Evolutionary conservation across 2,329 filamentous ascomycete genomes (phyloP).

Genomic region (Dothistroma septosporum): DNA sequence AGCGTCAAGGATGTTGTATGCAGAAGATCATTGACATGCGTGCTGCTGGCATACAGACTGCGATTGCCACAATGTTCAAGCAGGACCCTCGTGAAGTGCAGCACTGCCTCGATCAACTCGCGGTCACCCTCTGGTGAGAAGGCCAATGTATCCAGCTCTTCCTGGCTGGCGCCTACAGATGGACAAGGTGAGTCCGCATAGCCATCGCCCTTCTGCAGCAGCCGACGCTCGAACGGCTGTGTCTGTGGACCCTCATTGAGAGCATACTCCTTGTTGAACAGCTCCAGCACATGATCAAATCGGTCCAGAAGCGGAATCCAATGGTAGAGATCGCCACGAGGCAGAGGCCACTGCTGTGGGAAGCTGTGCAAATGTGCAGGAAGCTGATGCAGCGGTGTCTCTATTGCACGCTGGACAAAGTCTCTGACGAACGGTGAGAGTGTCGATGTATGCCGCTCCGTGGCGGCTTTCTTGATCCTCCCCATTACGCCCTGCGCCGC

Average conservation of each 20-base stretch:
- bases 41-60: conserved; percentile 91
- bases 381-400: conserved; percentile 68
- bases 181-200: conserved; percentile 39
- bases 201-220: conserved; percentile 59
- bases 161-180: conserved; percentile 25
- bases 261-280: conserved; percentile 75
- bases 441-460: conserved; percentile 52
- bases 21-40: conserved; percentile 80
- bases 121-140: conserved; percentile 73
- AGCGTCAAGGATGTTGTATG: conserved; percentile 80
- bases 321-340: conserved; percentile 92
- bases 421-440: conserved; percentile 80
- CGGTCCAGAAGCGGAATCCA: conserved; percentile 94
- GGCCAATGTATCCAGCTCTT: conserved; percentile 42
- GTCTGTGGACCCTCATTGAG: conserved; percentile 76
- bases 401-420: conserved; percentile 69
- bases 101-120: conserved; percentile 70
- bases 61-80: conserved; percentile 94
- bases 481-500: conserved; percentile 40
- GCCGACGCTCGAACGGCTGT: conserved; percentile 64
- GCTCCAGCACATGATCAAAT: conserved; percentile 83
- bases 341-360: conserved; percentile 88
- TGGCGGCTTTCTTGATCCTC: conserved; percentile 55
- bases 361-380: conserved; percentile 74
- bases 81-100: conserved; percentile 81